Evolutionary conservation across 768 basidiomycete genomes (phyloP).

Genomic region (Pisolithus albus): DNA sequence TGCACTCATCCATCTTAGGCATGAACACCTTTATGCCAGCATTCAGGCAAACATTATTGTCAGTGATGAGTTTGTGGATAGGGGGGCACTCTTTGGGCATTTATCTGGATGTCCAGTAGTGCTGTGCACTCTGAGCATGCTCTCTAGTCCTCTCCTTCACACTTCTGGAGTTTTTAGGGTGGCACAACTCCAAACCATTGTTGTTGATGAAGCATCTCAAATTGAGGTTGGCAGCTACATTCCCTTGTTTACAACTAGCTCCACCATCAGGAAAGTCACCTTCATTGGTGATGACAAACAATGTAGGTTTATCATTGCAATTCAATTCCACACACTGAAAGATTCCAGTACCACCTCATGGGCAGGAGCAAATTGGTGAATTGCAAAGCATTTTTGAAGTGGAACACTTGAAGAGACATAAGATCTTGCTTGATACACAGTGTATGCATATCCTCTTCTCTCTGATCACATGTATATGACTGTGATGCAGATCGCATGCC

Average conservation of each 20-base stretch:
- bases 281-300: conserved; percentile 68
- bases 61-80: conserved; percentile 31
- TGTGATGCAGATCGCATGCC: conserved; percentile 69
- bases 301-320: conserved; percentile 36
- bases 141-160: conserved; percentile 37
- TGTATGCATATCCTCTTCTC: conserved; percentile 39
- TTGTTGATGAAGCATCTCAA: conserved; percentile 64
- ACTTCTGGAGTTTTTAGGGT: conserved; percentile 14
- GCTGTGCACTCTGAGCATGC: conserved; percentile 74
- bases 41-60: conserved; percentile 46
- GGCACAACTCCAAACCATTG: conserved; percentile 39
- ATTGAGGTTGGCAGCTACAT: conserved; percentile 53
- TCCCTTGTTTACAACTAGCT: conserved; percentile 29
- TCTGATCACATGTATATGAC: conserved; percentile 3
- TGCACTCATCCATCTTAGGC: conserved; percentile 41
- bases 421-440: conserved; percentile 63
- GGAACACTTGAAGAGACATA: conserved; percentile 43
- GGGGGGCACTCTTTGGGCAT: conserved; percentile 22
- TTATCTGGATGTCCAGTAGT: conserved; percentile 46
- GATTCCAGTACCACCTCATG: conserved; percentile 69
- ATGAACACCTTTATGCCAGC: conserved; percentile 65
- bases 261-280: conserved; percentile 43
- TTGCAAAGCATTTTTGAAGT: conserved; percentile 77
- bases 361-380: conserved; percentile 57
- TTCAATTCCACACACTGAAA: conserved; percentile 21